Evolutionary conservation across 2,329 filamentous ascomycete species (phyloP).

Genomic region (Pseudocercospora cruenta): DNA sequence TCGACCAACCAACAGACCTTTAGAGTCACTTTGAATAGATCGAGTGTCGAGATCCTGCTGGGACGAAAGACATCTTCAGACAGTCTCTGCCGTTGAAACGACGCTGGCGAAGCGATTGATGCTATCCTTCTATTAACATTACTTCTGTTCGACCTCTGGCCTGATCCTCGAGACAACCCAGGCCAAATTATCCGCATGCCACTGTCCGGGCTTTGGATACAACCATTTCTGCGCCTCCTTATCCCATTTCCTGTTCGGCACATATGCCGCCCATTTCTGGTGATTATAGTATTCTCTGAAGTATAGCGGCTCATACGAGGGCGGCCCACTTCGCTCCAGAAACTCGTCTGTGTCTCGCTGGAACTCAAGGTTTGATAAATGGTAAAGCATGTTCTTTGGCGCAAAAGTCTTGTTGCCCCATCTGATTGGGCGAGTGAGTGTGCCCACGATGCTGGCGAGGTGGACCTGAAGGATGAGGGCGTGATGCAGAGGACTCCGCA

Average conservation of each 20-base stretch:
- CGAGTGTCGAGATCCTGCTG: too few species aligned
- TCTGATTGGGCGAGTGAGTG: slow-evolving; percentile 46
- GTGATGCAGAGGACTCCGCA: slow-evolving; percentile 55
- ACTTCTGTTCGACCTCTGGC: background rate
- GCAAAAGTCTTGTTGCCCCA: slow-evolving; percentile 21
- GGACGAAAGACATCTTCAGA: too few species aligned
- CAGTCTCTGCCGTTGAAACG: too few species aligned
- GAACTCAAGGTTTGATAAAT: slow-evolving; percentile 52
- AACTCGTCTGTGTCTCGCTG: slow-evolving; percentile 55
- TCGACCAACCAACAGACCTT: too few species aligned
- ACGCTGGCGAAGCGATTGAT: too few species aligned
- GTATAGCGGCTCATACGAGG: slow-evolving; percentile 57
- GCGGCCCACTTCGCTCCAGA: slow-evolving; percentile 55
- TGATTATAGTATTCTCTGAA: slow-evolving; percentile 64
- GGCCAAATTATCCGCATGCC: slow-evolving; percentile 47
- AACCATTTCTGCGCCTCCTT: slow-evolving; percentile 52
- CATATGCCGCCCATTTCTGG: slow-evolving; percentile 50
- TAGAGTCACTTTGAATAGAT: too few species aligned
- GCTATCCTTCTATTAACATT: background rate
- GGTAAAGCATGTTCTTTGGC: slow-evolving; percentile 42
- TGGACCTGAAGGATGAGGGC: slow-evolving; percentile 55
- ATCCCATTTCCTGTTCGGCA: slow-evolving; percentile 61
- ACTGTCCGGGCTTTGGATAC: slow-evolving; percentile 45
- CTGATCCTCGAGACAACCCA: slow-evolving; percentile 23
- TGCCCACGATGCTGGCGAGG: slow-evolving; percentile 50